Conservation (phyloP, 805 yeast genomes). For the Hermanozyma aechmeae region DNA sequence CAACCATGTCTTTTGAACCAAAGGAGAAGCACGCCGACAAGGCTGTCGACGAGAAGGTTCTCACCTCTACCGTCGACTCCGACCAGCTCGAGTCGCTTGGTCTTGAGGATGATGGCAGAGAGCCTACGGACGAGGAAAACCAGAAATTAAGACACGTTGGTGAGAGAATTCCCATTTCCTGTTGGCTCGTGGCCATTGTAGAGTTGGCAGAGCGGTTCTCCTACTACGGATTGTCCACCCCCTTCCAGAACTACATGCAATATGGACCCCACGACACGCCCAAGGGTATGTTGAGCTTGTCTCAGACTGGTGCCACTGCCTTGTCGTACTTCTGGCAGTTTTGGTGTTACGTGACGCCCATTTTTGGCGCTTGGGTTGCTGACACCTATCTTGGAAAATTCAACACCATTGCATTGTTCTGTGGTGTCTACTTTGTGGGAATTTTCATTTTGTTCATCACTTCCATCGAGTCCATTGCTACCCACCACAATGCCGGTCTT, state of each 20-base stretch:
- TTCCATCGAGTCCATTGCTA: constrained; percentile 51
- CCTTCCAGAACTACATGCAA: constrained; percentile 75
- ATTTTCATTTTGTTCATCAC: constrained; percentile 59
- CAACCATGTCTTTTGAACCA: too few relatives aligned
- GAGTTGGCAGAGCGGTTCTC: constrained; percentile 79
- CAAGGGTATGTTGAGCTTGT: constrained; percentile 50
- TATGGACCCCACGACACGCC: constrained; percentile 31
- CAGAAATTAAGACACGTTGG: constrained; percentile 43
- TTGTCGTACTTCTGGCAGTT: constrained; percentile 69
- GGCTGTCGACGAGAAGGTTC: too few relatives aligned
- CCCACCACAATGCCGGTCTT: constrained; percentile 36
- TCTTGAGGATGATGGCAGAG: constrained; percentile 28
- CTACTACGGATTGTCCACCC: constrained; percentile 69
- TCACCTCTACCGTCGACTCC: too few relatives aligned
- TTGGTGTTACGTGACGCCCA: constrained; percentile 76
- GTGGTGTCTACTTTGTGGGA: constrained; percentile 52
- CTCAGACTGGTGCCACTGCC: constrained; percentile 59
- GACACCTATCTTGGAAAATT: constrained; percentile 70
- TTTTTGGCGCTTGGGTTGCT: constrained; percentile 66
- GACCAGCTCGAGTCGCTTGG: too few relatives aligned
- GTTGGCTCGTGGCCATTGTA: constrained; percentile 58
- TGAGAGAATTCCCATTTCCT: constrained; percentile 42
- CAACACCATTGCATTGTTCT: constrained; percentile 55
- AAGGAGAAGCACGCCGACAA: too few relatives aligned
- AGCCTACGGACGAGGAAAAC: constrained; percentile 47